Percentiles rank a stretch among this genome's conserved stretches.
phyloP scores from a whole-genome alignment of 352 stramenopile species.

The Bremia lactucae region DNA sequence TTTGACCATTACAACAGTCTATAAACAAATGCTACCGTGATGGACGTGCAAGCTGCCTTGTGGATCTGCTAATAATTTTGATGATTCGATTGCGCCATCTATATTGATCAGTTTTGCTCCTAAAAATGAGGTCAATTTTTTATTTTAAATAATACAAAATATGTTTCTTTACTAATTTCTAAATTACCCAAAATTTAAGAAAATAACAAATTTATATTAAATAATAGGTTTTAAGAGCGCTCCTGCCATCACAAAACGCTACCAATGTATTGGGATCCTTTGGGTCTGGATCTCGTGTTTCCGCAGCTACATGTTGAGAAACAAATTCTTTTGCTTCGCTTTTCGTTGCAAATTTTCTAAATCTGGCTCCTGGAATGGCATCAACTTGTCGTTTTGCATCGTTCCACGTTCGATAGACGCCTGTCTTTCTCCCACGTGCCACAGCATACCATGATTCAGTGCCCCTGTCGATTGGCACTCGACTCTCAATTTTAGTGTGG shows the following conservation, averaged over 20 bases:
- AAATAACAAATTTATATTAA: constrained; percentile 69
- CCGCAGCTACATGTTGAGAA: constrained; percentile 14
- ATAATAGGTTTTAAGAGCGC: constrained; percentile 35
- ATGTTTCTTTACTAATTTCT: constrained; percentile 51
- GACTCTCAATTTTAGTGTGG: constrained; percentile 3
- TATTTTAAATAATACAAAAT: too few relatives aligned
- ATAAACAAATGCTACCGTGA: too few relatives aligned
- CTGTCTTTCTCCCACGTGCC: constrained; percentile 34
- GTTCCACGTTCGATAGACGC: constrained; percentile 43
- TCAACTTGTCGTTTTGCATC: constrained; percentile 48
- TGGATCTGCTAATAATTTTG: too few relatives aligned
- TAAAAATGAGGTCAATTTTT: too few relatives aligned
- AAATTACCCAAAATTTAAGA: constrained; percentile 39
- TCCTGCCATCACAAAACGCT: constrained; percentile 74
- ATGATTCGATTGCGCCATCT: too few relatives aligned
- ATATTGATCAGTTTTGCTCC: too few relatives aligned
- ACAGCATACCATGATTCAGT: constrained; percentile 37
- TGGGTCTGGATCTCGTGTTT: constrained; percentile 27
- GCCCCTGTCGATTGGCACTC: background rate
- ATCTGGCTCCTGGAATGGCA: constrained; percentile 35
- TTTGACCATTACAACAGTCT: too few relatives aligned
- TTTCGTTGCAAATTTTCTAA: constrained; percentile 43
- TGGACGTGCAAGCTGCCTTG: too few relatives aligned
- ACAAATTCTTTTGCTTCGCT: constrained; percentile 43
- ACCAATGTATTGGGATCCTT: constrained; percentile 44